Evolutionary conservation across 768 basidiomycete genomes (phyloP).

Genomic region (Tylopilus sp.): DNA sequence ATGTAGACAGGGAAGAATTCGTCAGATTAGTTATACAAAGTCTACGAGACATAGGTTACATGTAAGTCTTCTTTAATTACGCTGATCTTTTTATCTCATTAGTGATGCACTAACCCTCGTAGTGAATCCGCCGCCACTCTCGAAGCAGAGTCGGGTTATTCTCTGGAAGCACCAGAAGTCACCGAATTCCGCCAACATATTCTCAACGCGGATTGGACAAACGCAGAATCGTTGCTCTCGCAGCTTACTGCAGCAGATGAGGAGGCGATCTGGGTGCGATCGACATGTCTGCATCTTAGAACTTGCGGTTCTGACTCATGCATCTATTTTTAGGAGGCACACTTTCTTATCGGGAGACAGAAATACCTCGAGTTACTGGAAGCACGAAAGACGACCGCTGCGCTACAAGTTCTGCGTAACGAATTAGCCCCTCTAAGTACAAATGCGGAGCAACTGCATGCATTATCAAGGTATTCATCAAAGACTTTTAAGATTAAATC

Average conservation of each 20-base stretch:
- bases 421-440: conserved; percentile 83
- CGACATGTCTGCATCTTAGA: conserved; percentile 23
- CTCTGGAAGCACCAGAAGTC: conserved; percentile 75
- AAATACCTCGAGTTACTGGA: conserved; percentile 95
- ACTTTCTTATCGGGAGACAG: conserved; percentile 88
- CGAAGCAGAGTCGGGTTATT: conserved; percentile 91
- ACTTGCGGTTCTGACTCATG: conserved; percentile 15
- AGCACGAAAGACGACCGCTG: conserved; percentile 70
- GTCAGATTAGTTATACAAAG: conserved; percentile 87
- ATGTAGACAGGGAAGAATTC: conserved; percentile 85
- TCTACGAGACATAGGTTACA: conserved; percentile 81
- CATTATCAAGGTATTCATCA: conserved; percentile 72
- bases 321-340: conserved; percentile 56
- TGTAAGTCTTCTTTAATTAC: conserved; percentile 38
- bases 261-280: conserved; percentile 62
- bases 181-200: conserved; percentile 78
- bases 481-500: conserved; percentile 6
- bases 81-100: conserved; percentile 8
- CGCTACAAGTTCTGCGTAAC: conserved; percentile 80
- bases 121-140: conserved; percentile 88
- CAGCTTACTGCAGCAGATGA: conserved; percentile 67
- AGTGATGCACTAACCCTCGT: conserved; percentile 4
- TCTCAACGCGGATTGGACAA: conserved; percentile 74
- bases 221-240: conserved; percentile 67
- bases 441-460: conserved; percentile 79